These are phyloP conservation scores for Colletotrichum sidae DNA, from an alignment of 2,329 filamentous ascomycete species.

Conservation along the genomic window DNA sequence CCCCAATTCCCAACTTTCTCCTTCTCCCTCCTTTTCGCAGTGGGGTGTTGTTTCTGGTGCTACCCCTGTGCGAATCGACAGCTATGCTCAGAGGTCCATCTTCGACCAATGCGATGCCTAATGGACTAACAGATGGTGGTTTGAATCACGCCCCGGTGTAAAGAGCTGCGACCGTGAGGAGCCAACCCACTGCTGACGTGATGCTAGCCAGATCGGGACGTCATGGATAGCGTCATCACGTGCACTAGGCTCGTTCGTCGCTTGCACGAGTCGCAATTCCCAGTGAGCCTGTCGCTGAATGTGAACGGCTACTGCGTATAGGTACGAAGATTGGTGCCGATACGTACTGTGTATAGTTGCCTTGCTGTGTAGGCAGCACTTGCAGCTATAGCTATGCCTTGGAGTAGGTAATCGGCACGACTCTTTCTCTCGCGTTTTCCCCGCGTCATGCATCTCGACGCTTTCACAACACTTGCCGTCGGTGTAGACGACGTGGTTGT, in stretches of 20 bases:
- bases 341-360: too few relatives aligned
- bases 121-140: conserved; percentile 6
- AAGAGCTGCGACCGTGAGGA: background rate
- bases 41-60: background rate
- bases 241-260: conserved; percentile 25
- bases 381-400: too few relatives aligned
- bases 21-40: conserved; percentile 1
- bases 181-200: conserved; percentile 24
- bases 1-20: background rate
- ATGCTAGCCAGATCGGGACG: conserved; percentile 27
- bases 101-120: conserved; percentile 10
- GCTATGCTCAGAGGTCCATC: background rate
- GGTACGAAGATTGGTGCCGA: too few relatives aligned
- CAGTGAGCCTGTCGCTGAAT: background rate
- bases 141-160: conserved; percentile 19
- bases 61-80: conserved; percentile 28
- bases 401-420: too few relatives aligned
- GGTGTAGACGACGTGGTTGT: too few relatives aligned
- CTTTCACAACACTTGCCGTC: too few relatives aligned
- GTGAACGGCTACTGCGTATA: background rate
- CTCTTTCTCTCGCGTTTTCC: too few relatives aligned
- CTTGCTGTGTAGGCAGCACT: too few relatives aligned
- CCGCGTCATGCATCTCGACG: too few relatives aligned
- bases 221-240: conserved; percentile 37
- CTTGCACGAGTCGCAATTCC: conserved; percentile 16